Percentiles rank a stretch among this genome's conserved stretches.
Conservation (phyloP, 2,329 filamentous ascomycete species). For the Penicillium oxalicum region DNA sequence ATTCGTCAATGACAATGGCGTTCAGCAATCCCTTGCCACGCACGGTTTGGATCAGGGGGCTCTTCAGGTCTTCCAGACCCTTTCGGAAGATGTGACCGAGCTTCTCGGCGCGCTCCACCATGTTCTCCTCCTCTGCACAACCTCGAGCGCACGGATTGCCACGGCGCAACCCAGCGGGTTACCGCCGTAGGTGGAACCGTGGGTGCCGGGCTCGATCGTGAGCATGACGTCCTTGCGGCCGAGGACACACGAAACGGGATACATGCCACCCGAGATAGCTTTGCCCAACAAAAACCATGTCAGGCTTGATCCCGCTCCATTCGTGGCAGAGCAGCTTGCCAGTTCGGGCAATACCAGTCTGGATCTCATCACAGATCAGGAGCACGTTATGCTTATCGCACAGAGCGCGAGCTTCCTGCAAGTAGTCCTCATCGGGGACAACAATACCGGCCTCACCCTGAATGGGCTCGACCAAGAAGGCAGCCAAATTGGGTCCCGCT, state of each 20-base stretch:
- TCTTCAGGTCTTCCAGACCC: slow-evolving; percentile 67
- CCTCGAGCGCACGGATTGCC: slow-evolving; percentile 87
- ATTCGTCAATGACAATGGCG: slow-evolving; percentile 92
- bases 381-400: slow-evolving; percentile 95
- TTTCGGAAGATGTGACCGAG: slow-evolving; percentile 79
- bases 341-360: slow-evolving; percentile 93
- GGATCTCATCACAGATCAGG: slow-evolving; percentile 96
- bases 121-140: slow-evolving; percentile 84
- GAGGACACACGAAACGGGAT: slow-evolving; percentile 93
- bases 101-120: slow-evolving; percentile 74
- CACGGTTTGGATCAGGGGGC: slow-evolving; percentile 72
- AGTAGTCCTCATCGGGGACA: slow-evolving; percentile 85
- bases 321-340: slow-evolving; percentile 90
- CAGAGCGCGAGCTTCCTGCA: slow-evolving; percentile 69
- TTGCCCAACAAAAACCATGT: slow-evolving; percentile 92
- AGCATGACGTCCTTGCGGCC: slow-evolving; percentile 88
- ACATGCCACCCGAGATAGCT: slow-evolving; percentile 97
- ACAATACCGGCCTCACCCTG: slow-evolving; percentile 97
- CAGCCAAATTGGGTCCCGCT: slow-evolving; percentile 79
- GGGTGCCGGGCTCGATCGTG: slow-evolving; percentile 90
- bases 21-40: slow-evolving; percentile 93
- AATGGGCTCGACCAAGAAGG: slow-evolving; percentile 92
- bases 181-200: slow-evolving; percentile 96
- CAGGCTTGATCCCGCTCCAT: slow-evolving; percentile 92
- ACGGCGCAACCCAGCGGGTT: slow-evolving; percentile 95